These are phyloP conservation scores for Beauveria sp. DNA, from an alignment of 2,329 filamentous ascomycete species.

Conservation along the genomic window DNA sequence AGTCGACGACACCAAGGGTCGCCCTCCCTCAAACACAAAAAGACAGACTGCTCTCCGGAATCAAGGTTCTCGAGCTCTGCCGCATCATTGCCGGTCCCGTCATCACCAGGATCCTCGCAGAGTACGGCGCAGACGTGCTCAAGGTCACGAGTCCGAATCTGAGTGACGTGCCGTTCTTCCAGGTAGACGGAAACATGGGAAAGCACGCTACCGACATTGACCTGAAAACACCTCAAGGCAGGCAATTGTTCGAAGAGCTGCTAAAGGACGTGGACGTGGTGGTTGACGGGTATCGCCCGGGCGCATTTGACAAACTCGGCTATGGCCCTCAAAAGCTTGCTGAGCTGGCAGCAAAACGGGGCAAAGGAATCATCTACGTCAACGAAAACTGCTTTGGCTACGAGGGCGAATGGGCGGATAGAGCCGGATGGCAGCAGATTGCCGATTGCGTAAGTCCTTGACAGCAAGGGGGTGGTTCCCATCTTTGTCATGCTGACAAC, in stretches of 20 bases:
- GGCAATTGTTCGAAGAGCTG: constrained; percentile 49
- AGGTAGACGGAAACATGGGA: constrained; percentile 64
- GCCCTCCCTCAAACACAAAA: constrained; percentile 24
- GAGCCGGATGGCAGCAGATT: constrained; percentile 66
- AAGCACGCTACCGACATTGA: constrained; percentile 61
- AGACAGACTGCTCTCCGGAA: constrained; percentile 41
- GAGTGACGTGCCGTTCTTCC: constrained; percentile 65
- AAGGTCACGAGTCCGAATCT: constrained; percentile 62
- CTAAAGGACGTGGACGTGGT: constrained; percentile 57
- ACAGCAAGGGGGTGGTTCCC: too few relatives aligned
- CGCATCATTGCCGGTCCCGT: constrained; percentile 71
- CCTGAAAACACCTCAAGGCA: constrained; percentile 47
- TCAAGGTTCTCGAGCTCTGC: constrained; percentile 68
- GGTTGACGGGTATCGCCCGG: constrained; percentile 61
- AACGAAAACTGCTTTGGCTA: constrained; percentile 66
- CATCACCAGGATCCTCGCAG: constrained; percentile 62
- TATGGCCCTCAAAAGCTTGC: constrained; percentile 51
- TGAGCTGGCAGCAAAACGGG: constrained; percentile 43
- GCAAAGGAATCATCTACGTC: constrained; percentile 59
- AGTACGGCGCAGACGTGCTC: constrained; percentile 67
- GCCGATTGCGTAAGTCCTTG: constrained; percentile 46
- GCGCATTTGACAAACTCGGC: constrained; percentile 54
- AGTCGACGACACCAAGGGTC: constrained; percentile 39
- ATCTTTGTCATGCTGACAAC: constrained; percentile 14
- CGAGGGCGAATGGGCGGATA: constrained; percentile 48